phyloP scores from a whole-genome alignment of 441 rosid genomes.

The Corymbia citriodora region DNA sequence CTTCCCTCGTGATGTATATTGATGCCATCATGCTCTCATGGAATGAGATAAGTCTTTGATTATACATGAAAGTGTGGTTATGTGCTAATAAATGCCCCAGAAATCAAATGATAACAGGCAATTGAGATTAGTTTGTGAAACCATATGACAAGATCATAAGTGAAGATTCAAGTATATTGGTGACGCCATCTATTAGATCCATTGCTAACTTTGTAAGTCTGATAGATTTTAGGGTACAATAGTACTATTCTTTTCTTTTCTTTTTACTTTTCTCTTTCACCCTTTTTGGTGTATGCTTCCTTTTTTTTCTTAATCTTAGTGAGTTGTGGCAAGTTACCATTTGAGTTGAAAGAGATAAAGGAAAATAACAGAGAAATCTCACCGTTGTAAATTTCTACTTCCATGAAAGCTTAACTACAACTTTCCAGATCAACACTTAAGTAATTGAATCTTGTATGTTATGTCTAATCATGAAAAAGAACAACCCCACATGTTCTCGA shows the following conservation, averaged over 20 bases:
- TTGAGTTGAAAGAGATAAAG: background rate
- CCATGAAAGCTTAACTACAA: background rate
- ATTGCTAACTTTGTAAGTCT: background rate
- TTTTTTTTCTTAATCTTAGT: background rate
- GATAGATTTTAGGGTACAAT: background rate
- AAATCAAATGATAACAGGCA: background rate
- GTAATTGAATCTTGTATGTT: background rate
- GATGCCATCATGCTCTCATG: background rate
- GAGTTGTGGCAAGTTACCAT: background rate
- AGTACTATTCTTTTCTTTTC: background rate
- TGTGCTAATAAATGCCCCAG: background rate
- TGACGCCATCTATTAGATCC: rapidly evolving
- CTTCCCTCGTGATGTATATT: background rate
- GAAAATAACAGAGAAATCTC: background rate
- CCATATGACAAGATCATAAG: background rate
- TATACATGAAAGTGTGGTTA: background rate
- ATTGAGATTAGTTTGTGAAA: background rate
- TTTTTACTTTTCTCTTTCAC: background rate
- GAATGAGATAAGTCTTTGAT: background rate
- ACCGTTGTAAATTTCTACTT: background rate
- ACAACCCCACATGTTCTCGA: background rate
- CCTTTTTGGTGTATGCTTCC: background rate
- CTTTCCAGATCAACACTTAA: background rate
- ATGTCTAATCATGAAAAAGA: background rate
- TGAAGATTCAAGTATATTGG: background rate